Conservation (phyloP, 2,329 filamentous ascomycete species). For the Exophiala alcalophila region DNA sequence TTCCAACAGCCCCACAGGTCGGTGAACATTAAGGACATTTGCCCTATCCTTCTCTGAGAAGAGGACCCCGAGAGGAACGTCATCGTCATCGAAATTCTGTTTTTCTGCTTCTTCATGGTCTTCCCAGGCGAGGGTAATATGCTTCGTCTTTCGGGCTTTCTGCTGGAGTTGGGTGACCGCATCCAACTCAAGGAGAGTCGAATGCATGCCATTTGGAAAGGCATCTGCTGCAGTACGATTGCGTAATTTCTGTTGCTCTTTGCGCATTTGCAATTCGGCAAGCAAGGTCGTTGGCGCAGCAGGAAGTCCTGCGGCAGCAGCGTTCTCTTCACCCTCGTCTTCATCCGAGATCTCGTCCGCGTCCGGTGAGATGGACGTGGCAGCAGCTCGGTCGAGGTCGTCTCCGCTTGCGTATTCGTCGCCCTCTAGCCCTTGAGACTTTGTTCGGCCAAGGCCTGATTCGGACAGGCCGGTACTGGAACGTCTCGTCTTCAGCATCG, state of each 20-base stretch:
- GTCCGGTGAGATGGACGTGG: slow-evolving; percentile 26
- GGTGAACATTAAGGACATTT: slow-evolving; percentile 33
- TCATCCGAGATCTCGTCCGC: slow-evolving; percentile 33
- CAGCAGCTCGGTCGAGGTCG: slow-evolving; percentile 25
- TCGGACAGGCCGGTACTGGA: slow-evolving; percentile 28
- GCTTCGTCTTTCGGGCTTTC: slow-evolving; percentile 68
- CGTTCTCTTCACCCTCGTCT: slow-evolving; percentile 47
- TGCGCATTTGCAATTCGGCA: slow-evolving; percentile 86
- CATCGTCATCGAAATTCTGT: slow-evolving; percentile 66
- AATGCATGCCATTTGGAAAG: slow-evolving; percentile 76
- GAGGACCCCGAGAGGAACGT: slow-evolving; percentile 82
- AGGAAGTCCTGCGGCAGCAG: slow-evolving; percentile 52
- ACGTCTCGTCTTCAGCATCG: slow-evolving; percentile 29
- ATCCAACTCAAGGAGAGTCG: slow-evolving; percentile 85
- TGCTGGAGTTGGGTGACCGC: slow-evolving; percentile 83
- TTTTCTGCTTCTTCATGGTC: slow-evolving; percentile 53
- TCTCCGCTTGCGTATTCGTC: slow-evolving; percentile 25
- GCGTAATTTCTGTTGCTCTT: slow-evolving; percentile 79
- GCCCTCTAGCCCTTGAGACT: slow-evolving; percentile 18
- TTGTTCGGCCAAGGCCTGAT: slow-evolving; percentile 23
- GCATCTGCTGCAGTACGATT: slow-evolving; percentile 65
- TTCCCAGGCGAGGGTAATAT: slow-evolving; percentile 89
- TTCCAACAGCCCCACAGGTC: slow-evolving; percentile 53
- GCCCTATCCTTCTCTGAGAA: slow-evolving; percentile 52
- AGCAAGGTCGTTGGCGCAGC: slow-evolving; percentile 85